Base-by-base conservation (phyloP, 2,329 filamentous ascomycete genomes). In the Neoarthrinium moseri region DNA sequence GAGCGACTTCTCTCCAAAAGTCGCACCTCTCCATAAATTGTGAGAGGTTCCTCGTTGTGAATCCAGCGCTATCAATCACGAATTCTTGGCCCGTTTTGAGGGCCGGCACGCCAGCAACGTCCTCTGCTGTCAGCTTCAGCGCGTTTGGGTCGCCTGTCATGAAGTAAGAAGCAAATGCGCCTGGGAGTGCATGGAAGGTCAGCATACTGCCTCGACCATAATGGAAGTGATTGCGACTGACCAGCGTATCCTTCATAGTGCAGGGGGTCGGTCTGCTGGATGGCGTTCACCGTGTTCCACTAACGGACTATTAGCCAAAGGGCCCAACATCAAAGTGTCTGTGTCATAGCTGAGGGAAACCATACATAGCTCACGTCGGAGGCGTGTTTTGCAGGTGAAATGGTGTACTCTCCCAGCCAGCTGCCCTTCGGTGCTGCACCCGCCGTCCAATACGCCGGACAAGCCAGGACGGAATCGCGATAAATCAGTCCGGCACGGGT, bases 131-230 rank as follows among this genome's bases (percentile, higher is more conserved):
- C 27, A 83, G 50, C 48, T 83, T 83, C 47, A 77, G 68, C 11
- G 68, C 62, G 54, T 84, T 83, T 0, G 81, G 78, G 57, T 83
- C 71, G 0, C 78, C 78, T 0, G 76, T 80, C 57, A 78, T 70
- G 47, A 84, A 75, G 59, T 83, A 84, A 20, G 74, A 79, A 1
- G 77, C 80, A 55, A 84, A 74, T 0, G 80, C 79, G 4, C 82
- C 81, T 1, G 74, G 10, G 47, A 34, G 10, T 18, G 20, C 12
- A 17, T 27, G 8, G 12, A 20, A 13, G 8, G 32, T 29, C 12
- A 23, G 40, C n/a, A n/a, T n/a, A n/a, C n/a, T n/a, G n/a, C n/a
- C 20, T 38, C 5, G 4, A 6, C 13, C 2, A n/a, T 34, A 11
- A 24, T 12, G 21, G 10, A 20, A 24, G 13, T n/a, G 18, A 8